phyloP scores from a whole-genome alignment of 371 early-diverging fungal species.

The Mucor saturninus region DNA sequence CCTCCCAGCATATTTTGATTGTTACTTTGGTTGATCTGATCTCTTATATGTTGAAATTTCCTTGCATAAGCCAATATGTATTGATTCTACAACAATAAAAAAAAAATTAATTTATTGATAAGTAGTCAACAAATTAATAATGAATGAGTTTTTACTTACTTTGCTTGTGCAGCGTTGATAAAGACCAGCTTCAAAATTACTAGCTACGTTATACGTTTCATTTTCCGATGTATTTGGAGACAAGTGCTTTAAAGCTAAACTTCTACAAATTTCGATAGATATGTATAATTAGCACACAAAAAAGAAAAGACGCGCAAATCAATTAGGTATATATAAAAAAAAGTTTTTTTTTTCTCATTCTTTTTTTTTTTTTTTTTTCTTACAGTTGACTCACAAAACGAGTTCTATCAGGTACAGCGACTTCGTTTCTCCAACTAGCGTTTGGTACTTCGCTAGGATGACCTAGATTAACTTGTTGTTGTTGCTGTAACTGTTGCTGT shows the following conservation, averaged over 20 bases:
- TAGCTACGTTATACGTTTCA: constrained; percentile 46
- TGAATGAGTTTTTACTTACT: constrained; percentile 27
- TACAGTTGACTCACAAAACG: constrained; percentile 48
- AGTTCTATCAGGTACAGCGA: constrained; percentile 43
- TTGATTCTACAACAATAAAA: constrained; percentile 35
- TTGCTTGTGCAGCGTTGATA: constrained; percentile 46
- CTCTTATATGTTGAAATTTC: constrained; percentile 41
- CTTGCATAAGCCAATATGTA: constrained; percentile 43
- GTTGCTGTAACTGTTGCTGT: constrained; percentile 4
- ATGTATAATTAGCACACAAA: background rate
- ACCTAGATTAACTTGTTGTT: constrained; percentile 16
- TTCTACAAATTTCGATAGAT: constrained; percentile 22
- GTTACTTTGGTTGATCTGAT: constrained; percentile 27
- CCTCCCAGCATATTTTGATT: constrained; percentile 1
- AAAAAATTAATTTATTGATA: background rate
- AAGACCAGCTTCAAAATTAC: constrained; percentile 46
- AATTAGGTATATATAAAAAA: background rate
- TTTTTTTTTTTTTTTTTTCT: constrained; percentile 13
- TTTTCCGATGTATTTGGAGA: constrained; percentile 42
- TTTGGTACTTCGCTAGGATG: constrained; percentile 25
- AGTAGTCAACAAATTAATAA: constrained; percentile 1
- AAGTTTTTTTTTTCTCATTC: background rate
- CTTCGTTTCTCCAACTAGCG: constrained; percentile 49
- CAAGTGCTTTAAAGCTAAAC: constrained; percentile 39
- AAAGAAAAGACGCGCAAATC: constrained; percentile 16